Evolutionary conservation across 75 land plant genomes (phyloP).

Genomic region (Chamaecyparis obtusa): DNA sequence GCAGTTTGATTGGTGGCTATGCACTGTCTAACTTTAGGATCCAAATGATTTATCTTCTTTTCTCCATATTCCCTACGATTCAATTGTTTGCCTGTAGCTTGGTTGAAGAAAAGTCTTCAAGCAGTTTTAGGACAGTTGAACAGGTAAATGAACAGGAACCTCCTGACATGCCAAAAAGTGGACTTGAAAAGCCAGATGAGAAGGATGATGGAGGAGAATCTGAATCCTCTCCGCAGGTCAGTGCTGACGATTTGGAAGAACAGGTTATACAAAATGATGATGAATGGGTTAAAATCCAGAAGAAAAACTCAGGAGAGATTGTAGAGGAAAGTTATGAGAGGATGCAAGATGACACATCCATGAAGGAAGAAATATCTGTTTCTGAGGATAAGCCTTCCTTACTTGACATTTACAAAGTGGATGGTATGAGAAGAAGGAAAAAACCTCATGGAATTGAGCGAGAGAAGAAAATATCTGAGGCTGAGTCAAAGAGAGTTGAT

Average conservation of each 20-base stretch:
- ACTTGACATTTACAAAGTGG: constrained; percentile 8
- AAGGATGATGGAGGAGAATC: not conserved
- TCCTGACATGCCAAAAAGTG: not conserved
- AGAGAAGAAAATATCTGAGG: not conserved
- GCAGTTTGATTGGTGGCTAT: constrained; percentile 69
- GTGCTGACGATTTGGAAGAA: not conserved
- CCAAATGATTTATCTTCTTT: constrained; percentile 58
- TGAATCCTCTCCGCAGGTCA: not conserved
- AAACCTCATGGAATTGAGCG: not conserved
- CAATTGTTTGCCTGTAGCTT: constrained; percentile 66
- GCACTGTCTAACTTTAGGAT: constrained; percentile 46
- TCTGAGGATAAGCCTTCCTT: constrained; percentile 11
- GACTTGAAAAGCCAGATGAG: not conserved
- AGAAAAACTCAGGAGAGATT: constrained; percentile 1
- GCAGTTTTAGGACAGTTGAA: constrained; percentile 4
- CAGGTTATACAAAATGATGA: constrained; percentile 9
- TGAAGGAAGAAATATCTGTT: constrained; percentile 1
- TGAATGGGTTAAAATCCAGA: constrained; percentile 21
- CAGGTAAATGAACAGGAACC: not conserved
- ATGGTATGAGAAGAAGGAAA: constrained; percentile 14
- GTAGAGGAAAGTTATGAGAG: constrained; percentile 2
- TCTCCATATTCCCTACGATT: constrained; percentile 58
- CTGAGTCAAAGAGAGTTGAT: not conserved
- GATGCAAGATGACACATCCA: constrained; percentile 4
- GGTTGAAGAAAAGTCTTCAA: constrained; percentile 42